Conservation (phyloP, 2,329 filamentous ascomycete genomes). For the Colletotrichum plurivorum region DNA sequence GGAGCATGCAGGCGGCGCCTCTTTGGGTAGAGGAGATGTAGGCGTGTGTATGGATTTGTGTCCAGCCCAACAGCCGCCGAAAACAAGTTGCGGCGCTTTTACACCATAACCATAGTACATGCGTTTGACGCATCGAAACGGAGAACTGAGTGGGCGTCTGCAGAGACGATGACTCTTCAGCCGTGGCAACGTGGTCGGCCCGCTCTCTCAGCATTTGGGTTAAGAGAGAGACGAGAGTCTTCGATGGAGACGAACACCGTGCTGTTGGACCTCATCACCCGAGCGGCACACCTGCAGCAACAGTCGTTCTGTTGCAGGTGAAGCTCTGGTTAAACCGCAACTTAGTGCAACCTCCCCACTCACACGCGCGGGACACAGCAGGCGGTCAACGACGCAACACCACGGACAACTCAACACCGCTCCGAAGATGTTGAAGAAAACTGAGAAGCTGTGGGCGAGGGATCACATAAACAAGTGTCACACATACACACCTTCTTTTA, state of each 20-base stretch:
- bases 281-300: too few species aligned
- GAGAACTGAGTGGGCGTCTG: not conserved
- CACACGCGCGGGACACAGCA: not conserved
- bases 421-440: constrained; percentile 1
- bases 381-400: constrained; percentile 19
- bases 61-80: not conserved
- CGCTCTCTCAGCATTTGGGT: not conserved
- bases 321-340: not conserved
- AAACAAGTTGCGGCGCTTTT: not conserved
- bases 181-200: not conserved
- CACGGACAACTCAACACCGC: constrained; percentile 21
- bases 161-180: not conserved
- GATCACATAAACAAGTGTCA: not conserved
- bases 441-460: not conserved
- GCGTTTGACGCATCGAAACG: too few species aligned
- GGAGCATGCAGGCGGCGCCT: constrained; percentile 1
- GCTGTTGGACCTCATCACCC: too few species aligned
- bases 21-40: not conserved
- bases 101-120: not conserved
- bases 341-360: not conserved
- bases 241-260: not conserved
- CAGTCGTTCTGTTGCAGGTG: not conserved
- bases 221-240: not conserved
- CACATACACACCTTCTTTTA: not conserved
- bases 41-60: too few species aligned